These are phyloP conservation scores for Torulaspora quercuum DNA, from an alignment of 805 yeast genomes.

Conservation along the genomic window DNA sequence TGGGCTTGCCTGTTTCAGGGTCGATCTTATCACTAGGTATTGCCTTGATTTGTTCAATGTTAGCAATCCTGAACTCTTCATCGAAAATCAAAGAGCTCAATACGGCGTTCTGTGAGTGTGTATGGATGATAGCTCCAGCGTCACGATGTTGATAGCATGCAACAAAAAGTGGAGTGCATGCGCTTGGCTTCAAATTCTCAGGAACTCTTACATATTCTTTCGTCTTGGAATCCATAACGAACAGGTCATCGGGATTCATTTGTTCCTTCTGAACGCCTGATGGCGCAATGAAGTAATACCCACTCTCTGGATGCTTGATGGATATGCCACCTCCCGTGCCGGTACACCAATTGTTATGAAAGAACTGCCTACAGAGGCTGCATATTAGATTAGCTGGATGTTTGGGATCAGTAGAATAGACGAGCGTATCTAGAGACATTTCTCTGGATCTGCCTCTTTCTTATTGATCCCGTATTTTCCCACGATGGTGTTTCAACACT, in stretches of 20 bases:
- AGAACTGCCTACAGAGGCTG: conserved; percentile 72
- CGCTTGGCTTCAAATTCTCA: conserved; percentile 71
- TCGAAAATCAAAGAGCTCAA: conserved; percentile 69
- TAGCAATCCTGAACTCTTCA: conserved; percentile 67
- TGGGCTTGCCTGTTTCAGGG: conserved; percentile 39
- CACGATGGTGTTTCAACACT: neutral
- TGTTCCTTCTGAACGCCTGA: conserved; percentile 96
- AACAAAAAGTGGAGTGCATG: conserved; percentile 86
- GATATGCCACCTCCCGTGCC: conserved; percentile 97
- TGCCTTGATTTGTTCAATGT: conserved; percentile 91
- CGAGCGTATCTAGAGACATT: conserved; percentile 25
- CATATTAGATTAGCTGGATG: conserved; percentile 87
- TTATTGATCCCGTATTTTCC: neutral
- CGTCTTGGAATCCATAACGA: conserved; percentile 57
- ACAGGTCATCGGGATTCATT: conserved; percentile 76
- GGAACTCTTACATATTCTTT: conserved; percentile 60
- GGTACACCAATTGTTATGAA: conserved; percentile 82
- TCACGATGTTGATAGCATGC: conserved; percentile 62
- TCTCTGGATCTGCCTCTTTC: neutral
- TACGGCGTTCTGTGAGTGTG: conserved; percentile 89
- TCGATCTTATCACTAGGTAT: conserved; percentile 64
- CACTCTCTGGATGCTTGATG: conserved; percentile 45
- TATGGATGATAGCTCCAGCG: conserved; percentile 92
- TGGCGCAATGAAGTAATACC: conserved; percentile 74
- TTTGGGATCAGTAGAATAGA: conserved; percentile 45